Evolutionary conservation across 2,329 filamentous ascomycete genomes (phyloP).

Genomic region (Dactylellina haptotyla): DNA sequence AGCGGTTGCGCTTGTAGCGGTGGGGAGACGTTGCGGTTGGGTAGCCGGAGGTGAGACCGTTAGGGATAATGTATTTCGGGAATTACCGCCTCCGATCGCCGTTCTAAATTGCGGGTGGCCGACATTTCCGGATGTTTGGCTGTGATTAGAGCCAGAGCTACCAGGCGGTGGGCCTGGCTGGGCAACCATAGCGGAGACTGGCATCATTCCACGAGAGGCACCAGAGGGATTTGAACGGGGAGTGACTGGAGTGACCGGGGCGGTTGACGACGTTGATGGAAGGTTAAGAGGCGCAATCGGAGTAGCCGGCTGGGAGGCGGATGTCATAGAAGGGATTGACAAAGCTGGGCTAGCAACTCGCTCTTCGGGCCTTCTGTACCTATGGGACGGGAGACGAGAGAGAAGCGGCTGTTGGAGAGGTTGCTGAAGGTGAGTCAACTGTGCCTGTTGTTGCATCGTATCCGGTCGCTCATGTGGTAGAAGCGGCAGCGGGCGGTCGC

Average conservation of each 20-base stretch:
- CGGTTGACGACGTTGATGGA: constrained; percentile 27
- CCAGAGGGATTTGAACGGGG: constrained; percentile 13
- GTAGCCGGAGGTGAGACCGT: constrained; percentile 27
- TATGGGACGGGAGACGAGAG: constrained; percentile 45
- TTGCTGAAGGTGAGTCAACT: constrained; percentile 19
- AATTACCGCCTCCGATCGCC: constrained; percentile 18
- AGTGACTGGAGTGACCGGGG: constrained; percentile 39
- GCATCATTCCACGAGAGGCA: constrained; percentile 41
- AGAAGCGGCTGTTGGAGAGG: constrained; percentile 41
- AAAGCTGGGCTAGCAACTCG: constrained; percentile 17
- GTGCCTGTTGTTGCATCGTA: not conserved
- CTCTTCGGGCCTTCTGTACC: constrained; percentile 27
- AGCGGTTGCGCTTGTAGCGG: not conserved
- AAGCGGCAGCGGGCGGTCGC: constrained; percentile 2
- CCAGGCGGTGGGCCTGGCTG: constrained; percentile 47
- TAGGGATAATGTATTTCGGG: constrained; percentile 34
- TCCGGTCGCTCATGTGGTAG: constrained; percentile 4
- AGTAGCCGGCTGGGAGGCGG: constrained; percentile 38
- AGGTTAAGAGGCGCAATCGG: constrained; percentile 22
- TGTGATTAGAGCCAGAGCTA: constrained; percentile 45
- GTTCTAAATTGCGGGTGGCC: constrained; percentile 52
- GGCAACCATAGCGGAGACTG: constrained; percentile 48
- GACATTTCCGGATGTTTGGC: constrained; percentile 3
- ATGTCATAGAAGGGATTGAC: constrained; percentile 34
- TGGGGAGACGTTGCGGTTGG: constrained; percentile 25